Conservation (phyloP, 176 grass and related monocot genomes). For the Rhipidocladum racemiflorum region DNA sequence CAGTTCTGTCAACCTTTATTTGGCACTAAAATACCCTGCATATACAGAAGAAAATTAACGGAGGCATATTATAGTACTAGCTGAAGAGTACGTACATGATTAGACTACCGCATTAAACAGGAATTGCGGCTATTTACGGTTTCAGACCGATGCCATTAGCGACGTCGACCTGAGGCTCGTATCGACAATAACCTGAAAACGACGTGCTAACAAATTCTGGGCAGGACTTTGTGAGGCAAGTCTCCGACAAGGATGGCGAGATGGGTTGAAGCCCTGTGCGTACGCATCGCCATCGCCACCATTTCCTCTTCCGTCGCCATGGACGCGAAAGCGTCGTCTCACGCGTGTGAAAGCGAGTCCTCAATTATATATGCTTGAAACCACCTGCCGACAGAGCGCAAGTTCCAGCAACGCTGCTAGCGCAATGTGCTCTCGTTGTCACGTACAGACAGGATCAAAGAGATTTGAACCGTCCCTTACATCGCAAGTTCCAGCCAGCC, state of each 20-base stretch:
- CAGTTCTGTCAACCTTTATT: too few species aligned
- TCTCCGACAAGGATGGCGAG: slow-evolving; percentile 21
- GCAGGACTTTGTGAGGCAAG: not conserved
- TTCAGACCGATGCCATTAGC: slow-evolving; percentile 3
- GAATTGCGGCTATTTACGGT: not conserved
- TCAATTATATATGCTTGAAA: not conserved
- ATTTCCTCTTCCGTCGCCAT: not conserved
- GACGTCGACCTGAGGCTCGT: not conserved
- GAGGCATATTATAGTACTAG: not conserved
- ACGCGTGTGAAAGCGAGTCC: slow-evolving; percentile 7
- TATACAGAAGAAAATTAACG: too few species aligned
- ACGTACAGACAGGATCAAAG: not conserved
- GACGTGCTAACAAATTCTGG: slow-evolving; percentile 27
- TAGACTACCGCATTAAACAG: not conserved
- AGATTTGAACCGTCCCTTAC: not conserved
- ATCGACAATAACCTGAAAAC: slow-evolving; percentile 7
- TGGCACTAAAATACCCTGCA: too few species aligned
- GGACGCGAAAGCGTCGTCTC: not conserved
- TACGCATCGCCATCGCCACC: not conserved
- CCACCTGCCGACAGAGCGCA: slow-evolving; percentile 40
- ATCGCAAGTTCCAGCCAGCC: not conserved
- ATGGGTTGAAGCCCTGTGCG: not conserved
- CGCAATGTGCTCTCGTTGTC: not conserved
- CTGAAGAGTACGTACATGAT: not conserved
- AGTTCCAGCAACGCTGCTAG: not conserved